phyloP scores from a whole-genome alignment of 2,329 filamentous ascomycete genomes.

The Westerdykella ornata region DNA sequence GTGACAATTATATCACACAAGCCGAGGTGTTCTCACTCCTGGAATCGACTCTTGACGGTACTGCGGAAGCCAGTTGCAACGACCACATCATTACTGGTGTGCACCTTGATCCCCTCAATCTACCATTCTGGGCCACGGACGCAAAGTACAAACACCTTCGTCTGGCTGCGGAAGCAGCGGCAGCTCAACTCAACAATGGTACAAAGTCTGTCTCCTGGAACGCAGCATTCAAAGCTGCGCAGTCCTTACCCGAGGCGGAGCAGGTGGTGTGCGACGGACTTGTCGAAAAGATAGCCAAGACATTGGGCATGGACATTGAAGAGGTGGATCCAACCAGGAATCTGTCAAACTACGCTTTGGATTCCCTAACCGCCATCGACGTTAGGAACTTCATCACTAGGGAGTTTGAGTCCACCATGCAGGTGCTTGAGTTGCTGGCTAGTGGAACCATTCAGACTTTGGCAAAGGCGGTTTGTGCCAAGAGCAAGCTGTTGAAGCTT shows the following conservation, averaged over 20 bases:
- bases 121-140: constrained; percentile 24
- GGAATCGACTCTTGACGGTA: constrained; percentile 17
- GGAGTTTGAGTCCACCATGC: constrained; percentile 46
- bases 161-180: constrained; percentile 15
- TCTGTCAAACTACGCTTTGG: constrained; percentile 21
- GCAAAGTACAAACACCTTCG: constrained; percentile 22
- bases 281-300: constrained; percentile 23
- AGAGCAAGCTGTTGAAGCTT: constrained; percentile 22
- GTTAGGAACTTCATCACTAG: constrained; percentile 28
- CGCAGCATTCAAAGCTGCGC: constrained; percentile 18
- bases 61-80: constrained; percentile 15
- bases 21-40: constrained; percentile 23
- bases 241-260: constrained; percentile 16
- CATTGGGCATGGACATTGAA: constrained; percentile 19
- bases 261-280: constrained; percentile 17
- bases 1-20: constrained; percentile 21
- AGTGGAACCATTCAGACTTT: constrained; percentile 48
- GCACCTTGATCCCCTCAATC: constrained; percentile 17
- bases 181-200: constrained; percentile 6
- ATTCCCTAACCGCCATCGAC: constrained; percentile 27
- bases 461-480: constrained; percentile 44
- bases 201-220: constrained; percentile 16
- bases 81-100: constrained; percentile 26
- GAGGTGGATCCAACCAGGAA: constrained; percentile 20
- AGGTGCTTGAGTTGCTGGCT: constrained; percentile 51